Conservation (phyloP, 768 basidiomycete genomes). For the Lepiota venenata region DNA sequence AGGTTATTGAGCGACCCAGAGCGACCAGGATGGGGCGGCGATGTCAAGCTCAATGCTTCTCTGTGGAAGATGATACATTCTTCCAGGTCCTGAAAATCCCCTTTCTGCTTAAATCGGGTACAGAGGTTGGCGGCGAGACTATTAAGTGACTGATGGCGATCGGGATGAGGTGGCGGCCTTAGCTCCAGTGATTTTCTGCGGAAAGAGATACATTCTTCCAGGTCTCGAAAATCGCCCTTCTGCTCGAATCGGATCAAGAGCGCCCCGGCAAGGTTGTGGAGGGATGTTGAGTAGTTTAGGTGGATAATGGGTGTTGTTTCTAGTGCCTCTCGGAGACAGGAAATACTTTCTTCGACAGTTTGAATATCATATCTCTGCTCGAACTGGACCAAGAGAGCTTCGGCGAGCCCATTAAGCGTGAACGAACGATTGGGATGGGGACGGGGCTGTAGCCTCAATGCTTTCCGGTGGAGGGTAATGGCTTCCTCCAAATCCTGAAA, state of each 20-base stretch:
- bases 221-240: background rate
- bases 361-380: background rate
- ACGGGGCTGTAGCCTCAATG: background rate
- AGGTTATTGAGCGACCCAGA: slow-evolving; percentile 14
- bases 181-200: background rate
- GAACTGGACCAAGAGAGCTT: background rate
- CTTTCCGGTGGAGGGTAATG: background rate
- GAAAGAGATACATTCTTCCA: background rate
- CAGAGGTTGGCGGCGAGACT: background rate
- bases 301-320: background rate
- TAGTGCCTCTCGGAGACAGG: background rate
- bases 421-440: background rate
- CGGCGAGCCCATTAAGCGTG: background rate
- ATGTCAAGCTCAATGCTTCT: slow-evolving; percentile 8
- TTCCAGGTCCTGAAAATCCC: slow-evolving; percentile 9
- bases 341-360: background rate
- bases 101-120: background rate
- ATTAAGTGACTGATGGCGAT: background rate
- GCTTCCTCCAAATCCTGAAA: background rate
- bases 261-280: background rate
- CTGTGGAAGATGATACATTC: slow-evolving; percentile 10
- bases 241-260: background rate
- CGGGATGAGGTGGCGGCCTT: background rate
- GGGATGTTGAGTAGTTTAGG: background rate
- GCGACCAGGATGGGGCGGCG: slow-evolving; percentile 13